Evolutionary conservation across 1,284 basidiomycete genomes (phyloP).

Genomic region (Boletus sp.): DNA sequence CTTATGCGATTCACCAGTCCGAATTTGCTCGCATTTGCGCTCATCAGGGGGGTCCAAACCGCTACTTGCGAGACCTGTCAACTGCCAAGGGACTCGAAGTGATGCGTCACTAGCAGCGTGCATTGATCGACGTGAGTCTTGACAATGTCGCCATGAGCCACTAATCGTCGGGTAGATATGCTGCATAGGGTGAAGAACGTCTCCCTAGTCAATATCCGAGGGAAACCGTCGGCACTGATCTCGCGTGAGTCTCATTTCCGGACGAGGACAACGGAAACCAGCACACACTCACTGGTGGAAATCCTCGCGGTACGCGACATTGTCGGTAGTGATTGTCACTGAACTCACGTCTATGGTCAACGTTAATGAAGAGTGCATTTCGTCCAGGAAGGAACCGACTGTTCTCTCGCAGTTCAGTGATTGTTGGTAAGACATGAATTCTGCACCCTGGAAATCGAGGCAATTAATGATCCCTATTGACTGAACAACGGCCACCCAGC

Average conservation of each 20-base stretch:
- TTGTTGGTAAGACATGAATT: conserved; percentile 39
- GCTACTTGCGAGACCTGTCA: conserved; percentile 25
- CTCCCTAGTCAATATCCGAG: conserved; percentile 41
- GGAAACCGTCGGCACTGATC: conserved; percentile 35
- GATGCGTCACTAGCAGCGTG: no score
- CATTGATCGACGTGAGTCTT: conserved; percentile 40
- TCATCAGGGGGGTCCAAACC: conserved; percentile 26
- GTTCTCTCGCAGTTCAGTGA: conserved; percentile 37
- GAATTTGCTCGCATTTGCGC: background rate
- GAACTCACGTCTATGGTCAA: conserved; percentile 13
- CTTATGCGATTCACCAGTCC: conserved; percentile 30
- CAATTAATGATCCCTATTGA: conserved; percentile 21
- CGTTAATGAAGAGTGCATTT: conserved; percentile 34
- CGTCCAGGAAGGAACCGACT: conserved; percentile 38
- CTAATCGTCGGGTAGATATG: conserved; percentile 39
- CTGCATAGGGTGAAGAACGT: conserved; percentile 40
- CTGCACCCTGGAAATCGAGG: conserved; percentile 14
- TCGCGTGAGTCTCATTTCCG: conserved; percentile 35
- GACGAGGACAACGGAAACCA: conserved; percentile 34
- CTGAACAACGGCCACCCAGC: conserved; percentile 34
- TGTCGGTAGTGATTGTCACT: conserved; percentile 32
- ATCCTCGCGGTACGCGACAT: conserved; percentile 46
- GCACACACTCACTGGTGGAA: conserved; percentile 41
- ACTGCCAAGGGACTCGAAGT: conserved; percentile 25
- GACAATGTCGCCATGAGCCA: conserved; percentile 14